Conservation (phyloP, 805 yeast genomes). For the Saccharomycopsis synnaedendra region DNA sequence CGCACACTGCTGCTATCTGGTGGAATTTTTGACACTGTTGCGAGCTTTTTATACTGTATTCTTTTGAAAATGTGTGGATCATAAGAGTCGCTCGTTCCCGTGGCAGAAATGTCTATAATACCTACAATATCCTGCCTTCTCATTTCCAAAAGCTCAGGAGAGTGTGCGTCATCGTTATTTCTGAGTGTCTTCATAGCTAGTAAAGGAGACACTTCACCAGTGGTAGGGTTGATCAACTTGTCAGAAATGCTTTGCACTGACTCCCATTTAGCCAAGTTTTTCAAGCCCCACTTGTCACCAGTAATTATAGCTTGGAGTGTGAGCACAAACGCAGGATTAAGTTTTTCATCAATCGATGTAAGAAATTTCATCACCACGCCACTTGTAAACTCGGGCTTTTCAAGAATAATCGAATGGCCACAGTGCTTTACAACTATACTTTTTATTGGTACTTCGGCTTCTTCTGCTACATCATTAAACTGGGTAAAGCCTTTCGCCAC, state of each 20-base stretch:
- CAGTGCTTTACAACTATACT: slow-evolving; percentile 29
- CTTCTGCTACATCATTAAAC: slow-evolving; percentile 19
- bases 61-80: slow-evolving; percentile 43
- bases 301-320: slow-evolving; percentile 48
- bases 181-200: slow-evolving; percentile 68
- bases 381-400: slow-evolving; percentile 51
- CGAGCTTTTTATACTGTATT: slow-evolving; percentile 55
- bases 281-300: slow-evolving; percentile 71
- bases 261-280: slow-evolving; percentile 66
- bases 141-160: slow-evolving; percentile 43
- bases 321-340: slow-evolving; percentile 64
- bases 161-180: slow-evolving; percentile 49
- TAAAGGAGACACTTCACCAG: slow-evolving; percentile 32
- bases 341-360: slow-evolving; percentile 35
- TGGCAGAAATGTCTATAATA: slow-evolving; percentile 59
- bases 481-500: slow-evolving; percentile 24
- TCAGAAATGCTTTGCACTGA: slow-evolving; percentile 39
- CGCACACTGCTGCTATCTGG: slow-evolving; percentile 53
- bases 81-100: slow-evolving; percentile 46
- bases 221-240: slow-evolving; percentile 25
- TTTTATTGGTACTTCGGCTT: slow-evolving; percentile 18
- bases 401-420: slow-evolving; percentile 56
- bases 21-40: slow-evolving; percentile 69
- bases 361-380: slow-evolving; percentile 52
- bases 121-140: slow-evolving; percentile 41